A percentile compares a stretch with the other conserved stretches of the same genome.
These are phyloP conservation scores for Xylaria sp. DNA, from an alignment of 2,329 filamentous ascomycete genomes.

Conservation along the genomic window DNA sequence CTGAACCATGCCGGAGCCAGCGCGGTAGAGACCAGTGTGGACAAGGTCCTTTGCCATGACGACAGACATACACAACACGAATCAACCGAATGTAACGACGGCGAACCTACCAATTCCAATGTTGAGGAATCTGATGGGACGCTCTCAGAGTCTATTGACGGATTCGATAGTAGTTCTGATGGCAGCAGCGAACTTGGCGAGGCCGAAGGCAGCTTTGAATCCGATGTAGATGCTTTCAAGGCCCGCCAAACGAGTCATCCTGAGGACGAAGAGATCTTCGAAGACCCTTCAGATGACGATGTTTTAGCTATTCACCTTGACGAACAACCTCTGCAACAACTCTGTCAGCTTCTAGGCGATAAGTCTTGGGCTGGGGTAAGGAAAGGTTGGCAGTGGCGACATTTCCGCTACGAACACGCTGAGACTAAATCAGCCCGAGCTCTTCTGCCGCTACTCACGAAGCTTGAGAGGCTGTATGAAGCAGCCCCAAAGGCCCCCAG, in stretches of 20 bases:
- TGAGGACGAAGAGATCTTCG: conserved; percentile 36
- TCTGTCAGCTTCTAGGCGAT: conserved; percentile 40
- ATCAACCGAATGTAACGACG: background rate
- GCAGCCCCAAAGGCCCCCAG: conserved; percentile 38
- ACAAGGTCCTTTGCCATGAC: background rate
- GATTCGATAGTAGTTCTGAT: conserved; percentile 32
- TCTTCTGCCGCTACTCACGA: conserved; percentile 40
- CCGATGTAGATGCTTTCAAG: conserved; percentile 43
- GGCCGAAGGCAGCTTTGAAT: conserved; percentile 41
- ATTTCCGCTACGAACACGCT: conserved; percentile 33
- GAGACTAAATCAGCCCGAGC: conserved; percentile 37
- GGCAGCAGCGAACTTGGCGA: conserved; percentile 28
- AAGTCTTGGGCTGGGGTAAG: conserved; percentile 41
- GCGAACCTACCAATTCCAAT: background rate
- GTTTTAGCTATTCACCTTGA: conserved; percentile 40
- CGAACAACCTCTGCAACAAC: conserved; percentile 29
- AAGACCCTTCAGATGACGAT: conserved; percentile 39
- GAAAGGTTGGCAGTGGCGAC: conserved; percentile 38
- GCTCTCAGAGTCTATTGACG: conserved; percentile 31
- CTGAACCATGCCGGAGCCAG: background rate
- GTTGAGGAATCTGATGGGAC: conserved; percentile 2
- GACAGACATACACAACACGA: background rate
- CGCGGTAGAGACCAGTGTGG: background rate
- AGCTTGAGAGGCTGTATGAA: conserved; percentile 44
- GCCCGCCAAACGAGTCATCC: conserved; percentile 26